These are phyloP conservation scores for Noccaea bulbosa DNA, from an alignment of 345 rosid genomes.

Conservation along the genomic window DNA sequence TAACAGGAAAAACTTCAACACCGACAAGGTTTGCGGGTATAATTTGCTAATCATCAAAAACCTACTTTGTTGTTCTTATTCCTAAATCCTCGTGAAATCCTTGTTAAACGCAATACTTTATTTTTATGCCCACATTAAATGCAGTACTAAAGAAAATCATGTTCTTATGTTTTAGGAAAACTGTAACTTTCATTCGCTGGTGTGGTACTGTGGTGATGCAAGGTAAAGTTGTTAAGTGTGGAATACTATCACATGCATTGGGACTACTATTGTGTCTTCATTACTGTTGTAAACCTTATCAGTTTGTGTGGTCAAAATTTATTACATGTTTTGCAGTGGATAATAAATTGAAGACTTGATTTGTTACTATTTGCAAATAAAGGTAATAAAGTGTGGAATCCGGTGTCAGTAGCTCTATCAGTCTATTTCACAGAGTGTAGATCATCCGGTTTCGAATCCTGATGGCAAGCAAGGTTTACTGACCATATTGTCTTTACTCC, in stretches of 20 bases:
- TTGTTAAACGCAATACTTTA: not conserved
- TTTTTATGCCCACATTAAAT: not conserved
- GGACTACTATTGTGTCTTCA: not conserved
- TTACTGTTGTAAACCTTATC: conserved; percentile 11
- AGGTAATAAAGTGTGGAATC: not conserved
- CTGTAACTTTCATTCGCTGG: not conserved
- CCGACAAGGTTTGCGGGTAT: conserved; percentile 22
- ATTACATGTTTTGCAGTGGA: not conserved
- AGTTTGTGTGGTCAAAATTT: not conserved
- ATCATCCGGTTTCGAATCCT: too few relatives aligned
- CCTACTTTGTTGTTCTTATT: not conserved
- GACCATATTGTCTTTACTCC: too few relatives aligned
- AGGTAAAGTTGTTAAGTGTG: too few relatives aligned
- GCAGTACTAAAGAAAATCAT: conserved; percentile 6
- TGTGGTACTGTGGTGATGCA: not conserved
- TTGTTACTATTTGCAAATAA: not conserved
- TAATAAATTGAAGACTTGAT: not conserved
- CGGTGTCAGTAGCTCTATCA: not conserved
- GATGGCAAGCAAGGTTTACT: too few relatives aligned
- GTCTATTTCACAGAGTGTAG: too few relatives aligned
- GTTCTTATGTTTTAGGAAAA: not conserved
- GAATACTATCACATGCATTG: not conserved
- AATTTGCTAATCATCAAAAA: not conserved
- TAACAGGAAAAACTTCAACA: not conserved
- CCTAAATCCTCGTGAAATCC: not conserved